A percentile compares a stretch with the other conserved stretches of the same genome.
Conservation (phyloP, 1,139 yeast genomes). For the Saccharomycopsis phalli region DNA sequence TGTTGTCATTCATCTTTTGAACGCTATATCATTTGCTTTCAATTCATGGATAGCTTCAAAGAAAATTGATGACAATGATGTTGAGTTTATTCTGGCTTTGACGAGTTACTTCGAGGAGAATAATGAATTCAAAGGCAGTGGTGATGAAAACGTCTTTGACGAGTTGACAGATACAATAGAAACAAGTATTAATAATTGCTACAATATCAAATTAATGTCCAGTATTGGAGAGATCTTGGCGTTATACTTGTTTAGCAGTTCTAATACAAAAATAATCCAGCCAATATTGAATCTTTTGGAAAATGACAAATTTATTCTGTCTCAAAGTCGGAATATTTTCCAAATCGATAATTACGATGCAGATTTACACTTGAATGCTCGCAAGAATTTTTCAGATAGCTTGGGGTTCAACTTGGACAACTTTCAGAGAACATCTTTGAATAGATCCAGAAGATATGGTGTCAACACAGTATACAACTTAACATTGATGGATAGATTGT, state of each 20-base stretch:
- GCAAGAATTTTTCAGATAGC: slow-evolving; percentile 36
- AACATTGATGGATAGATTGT: slow-evolving; percentile 51
- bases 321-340: slow-evolving; percentile 29
- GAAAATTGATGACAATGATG: slow-evolving; percentile 38
- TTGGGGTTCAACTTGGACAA: slow-evolving; percentile 43
- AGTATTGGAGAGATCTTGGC: slow-evolving; percentile 72
- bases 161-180: slow-evolving; percentile 18
- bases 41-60: slow-evolving; percentile 62
- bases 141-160: slow-evolving; percentile 18
- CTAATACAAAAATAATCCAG: slow-evolving; percentile 32
- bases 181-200: slow-evolving; percentile 38
- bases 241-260: slow-evolving; percentile 55
- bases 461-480: slow-evolving; percentile 50
- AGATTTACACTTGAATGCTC: slow-evolving; percentile 38
- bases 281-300: slow-evolving; percentile 39
- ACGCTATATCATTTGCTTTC: slow-evolving; percentile 56
- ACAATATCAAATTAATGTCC: slow-evolving; percentile 50
- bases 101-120: slow-evolving; percentile 29
- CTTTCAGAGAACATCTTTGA: slow-evolving; percentile 42
- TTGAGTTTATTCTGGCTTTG: slow-evolving; percentile 42
- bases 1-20: slow-evolving; percentile 48
- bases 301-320: slow-evolving; percentile 30
- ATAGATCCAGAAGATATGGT: slow-evolving; percentile 43
- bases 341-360: slow-evolving; percentile 35
- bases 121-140: slow-evolving; percentile 22